Conservation (phyloP, 495 filamentous ascomycete genomes). For the Penicillium coffeae region DNA sequence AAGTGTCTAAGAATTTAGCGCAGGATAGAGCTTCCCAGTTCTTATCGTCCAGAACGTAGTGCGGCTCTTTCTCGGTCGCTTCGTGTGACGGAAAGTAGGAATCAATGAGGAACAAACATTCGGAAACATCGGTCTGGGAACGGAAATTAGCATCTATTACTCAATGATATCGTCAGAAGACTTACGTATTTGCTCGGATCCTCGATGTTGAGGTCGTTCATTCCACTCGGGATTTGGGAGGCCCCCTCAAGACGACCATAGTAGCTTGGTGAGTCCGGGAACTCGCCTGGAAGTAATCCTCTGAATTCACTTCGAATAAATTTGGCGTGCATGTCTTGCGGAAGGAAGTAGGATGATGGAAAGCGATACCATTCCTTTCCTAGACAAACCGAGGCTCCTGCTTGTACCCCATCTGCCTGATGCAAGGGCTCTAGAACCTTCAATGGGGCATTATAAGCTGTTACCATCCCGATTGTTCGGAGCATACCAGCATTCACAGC, state of each 20-base stretch:
- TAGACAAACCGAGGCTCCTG: constrained; percentile 74
- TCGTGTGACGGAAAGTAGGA: constrained; percentile 65
- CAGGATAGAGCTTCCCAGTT: constrained; percentile 76
- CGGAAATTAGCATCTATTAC: constrained; percentile 7
- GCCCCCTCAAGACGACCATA: constrained; percentile 67
- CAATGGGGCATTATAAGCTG: constrained; percentile 82
- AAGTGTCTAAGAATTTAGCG: constrained; percentile 73
- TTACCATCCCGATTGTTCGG: constrained; percentile 75
- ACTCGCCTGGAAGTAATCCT: constrained; percentile 88
- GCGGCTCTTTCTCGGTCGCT: constrained; percentile 61
- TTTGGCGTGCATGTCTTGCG: constrained; percentile 70
- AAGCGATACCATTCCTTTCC: constrained; percentile 99
- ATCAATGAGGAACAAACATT: constrained; percentile 84
- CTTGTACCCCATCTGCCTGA: constrained; percentile 39
- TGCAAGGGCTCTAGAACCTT: constrained; percentile 64
- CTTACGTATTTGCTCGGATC: constrained; percentile 84
- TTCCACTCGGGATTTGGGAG: constrained; percentile 73
- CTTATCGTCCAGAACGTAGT: constrained; percentile 63
- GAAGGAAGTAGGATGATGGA: constrained; percentile 88
- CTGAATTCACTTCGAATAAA: constrained; percentile 88
- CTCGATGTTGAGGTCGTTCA: constrained; percentile 91
- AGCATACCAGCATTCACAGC: constrained; percentile 63
- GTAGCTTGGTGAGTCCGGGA: constrained; percentile 63
- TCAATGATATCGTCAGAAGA: not conserved
- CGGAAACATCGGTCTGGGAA: constrained; percentile 59